phyloP scores from a whole-genome alignment of 1,284 basidiomycete genomes.

The Stygiomarasmius scandens region DNA sequence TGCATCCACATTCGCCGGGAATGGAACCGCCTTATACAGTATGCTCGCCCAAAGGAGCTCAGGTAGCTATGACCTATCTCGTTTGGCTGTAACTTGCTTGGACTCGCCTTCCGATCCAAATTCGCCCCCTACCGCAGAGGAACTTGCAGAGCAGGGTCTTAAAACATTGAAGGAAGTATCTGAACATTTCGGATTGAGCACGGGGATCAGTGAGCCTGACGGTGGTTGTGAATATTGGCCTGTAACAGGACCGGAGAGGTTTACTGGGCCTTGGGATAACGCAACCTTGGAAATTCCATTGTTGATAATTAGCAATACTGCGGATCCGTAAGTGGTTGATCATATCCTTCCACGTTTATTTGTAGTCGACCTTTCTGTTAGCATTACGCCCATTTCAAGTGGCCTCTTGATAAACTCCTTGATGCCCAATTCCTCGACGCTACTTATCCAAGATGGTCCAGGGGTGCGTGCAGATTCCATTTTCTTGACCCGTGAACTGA shows the following conservation, averaged over 20 bases:
- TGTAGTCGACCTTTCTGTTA: background rate
- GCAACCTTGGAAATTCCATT: constrained; percentile 19
- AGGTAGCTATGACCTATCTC: constrained; percentile 13
- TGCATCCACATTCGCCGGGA: constrained; percentile 21
- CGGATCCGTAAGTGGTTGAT: constrained; percentile 20
- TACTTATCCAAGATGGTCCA: constrained; percentile 28
- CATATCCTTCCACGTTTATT: background rate
- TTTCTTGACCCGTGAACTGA: background rate
- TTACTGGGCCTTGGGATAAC: constrained; percentile 25
- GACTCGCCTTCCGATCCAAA: constrained; percentile 19
- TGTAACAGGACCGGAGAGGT: constrained; percentile 23
- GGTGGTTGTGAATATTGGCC: constrained; percentile 29
- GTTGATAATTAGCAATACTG: constrained; percentile 28
- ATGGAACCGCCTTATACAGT: constrained; percentile 23
- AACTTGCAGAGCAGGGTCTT: constrained; percentile 23
- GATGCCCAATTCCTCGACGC: constrained; percentile 25
- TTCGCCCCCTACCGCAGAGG: constrained; percentile 20
- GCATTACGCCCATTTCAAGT: constrained; percentile 21
- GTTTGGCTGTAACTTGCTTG: constrained; percentile 25
- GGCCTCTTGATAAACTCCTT: constrained; percentile 24
- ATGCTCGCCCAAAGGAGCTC: constrained; percentile 3
- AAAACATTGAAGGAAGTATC: constrained; percentile 20
- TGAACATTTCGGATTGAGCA: constrained; percentile 25
- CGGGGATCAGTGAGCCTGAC: constrained; percentile 23
- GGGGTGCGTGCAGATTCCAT: constrained; percentile 18